Evolutionary conservation across 1,139 yeast species (phyloP), one percentile per base, ranked within the genome.

Genomic region (Lodderomyces oxycetoniae): DNA sequence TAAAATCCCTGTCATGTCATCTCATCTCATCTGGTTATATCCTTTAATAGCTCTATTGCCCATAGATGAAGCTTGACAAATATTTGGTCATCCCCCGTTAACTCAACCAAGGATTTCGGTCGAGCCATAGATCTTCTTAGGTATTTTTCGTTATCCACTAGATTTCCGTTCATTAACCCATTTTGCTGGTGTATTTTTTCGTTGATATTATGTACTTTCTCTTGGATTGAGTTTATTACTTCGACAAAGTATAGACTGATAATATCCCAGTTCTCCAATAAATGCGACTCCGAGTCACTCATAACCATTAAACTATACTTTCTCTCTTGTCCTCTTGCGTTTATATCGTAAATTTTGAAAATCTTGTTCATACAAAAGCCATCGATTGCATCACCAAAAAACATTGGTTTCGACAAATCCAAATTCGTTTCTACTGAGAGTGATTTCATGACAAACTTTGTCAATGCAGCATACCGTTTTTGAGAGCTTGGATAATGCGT

Each of bases 281-380:
- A 49, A 19, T 61, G 65, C 5, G 63, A 50, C 44, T 79, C 88
- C 30, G 69, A 58, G 45, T 81, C 87, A 13, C 78, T 63, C 3
- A 81, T 66, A 19, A 83, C 75, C 44, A 83, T 69, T 15, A 83
- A 53, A 3, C 86, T 70, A 48, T 83, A 85, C 38, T 84, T 72
- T 37, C 95, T 61, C 47, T 82, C 91, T 4, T 84, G 78, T 1
- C 95, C 95, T 37, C 95, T 67, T 0, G 95, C 89, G 35, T 77
- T 73, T 16, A 67, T 61, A 53, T 86, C 95, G 25, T 67, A 67
- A 10, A 85, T 62, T 48, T 81, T 80, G 59, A 86, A 84, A 5
- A 81, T 74, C 38, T 76, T 65, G 22, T 77, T 73, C 15, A 85
- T 58, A 27, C 89, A 79, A 43, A 78, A 75, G 0, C 95, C 95